Percentiles rank a stretch among this genome's conserved stretches.
Conservation (phyloP, 331 rosid species). For the Quercus lobata region DNA sequence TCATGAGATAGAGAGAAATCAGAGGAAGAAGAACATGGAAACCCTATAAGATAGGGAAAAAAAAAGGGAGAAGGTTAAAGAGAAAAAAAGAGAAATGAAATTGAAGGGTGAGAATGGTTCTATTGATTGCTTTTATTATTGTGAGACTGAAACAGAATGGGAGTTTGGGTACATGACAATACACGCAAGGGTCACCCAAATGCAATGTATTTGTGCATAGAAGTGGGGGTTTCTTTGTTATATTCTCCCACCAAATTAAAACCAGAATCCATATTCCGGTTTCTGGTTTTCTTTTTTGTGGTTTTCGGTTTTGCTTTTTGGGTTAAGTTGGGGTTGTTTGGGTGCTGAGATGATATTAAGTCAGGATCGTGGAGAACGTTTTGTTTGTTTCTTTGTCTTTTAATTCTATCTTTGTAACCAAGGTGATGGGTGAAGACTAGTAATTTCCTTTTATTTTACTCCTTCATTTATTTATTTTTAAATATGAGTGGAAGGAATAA, state of each 20-base stretch:
- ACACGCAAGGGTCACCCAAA: conserved; percentile 42
- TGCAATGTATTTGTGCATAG: conserved; percentile 66
- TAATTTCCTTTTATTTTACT: neutral
- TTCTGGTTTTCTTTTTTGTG: neutral
- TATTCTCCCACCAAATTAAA: conserved; percentile 55
- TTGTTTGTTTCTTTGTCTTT: neutral
- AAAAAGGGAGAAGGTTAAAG: neutral
- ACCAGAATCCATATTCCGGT: conserved; percentile 40
- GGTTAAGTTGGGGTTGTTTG: conserved; percentile 9
- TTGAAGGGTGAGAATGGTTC: conserved; percentile 3
- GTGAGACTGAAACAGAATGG: conserved; percentile 16
- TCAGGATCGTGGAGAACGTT: neutral
- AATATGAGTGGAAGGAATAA: too few relatives aligned
- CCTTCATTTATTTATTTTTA: neutral
- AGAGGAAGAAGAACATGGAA: conserved; percentile 22
- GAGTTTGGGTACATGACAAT: conserved; percentile 21
- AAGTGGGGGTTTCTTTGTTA: conserved; percentile 46
- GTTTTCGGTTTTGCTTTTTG: neutral
- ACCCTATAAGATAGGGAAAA: conserved; percentile 92
- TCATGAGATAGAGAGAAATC: conserved; percentile 38
- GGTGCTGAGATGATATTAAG: neutral
- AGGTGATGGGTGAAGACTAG: neutral
- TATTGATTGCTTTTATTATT: conserved; percentile 34
- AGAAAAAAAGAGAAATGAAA: neutral
- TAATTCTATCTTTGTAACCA: too few relatives aligned